Conservation (phyloP, 176 grass and related monocot species). For the Sorghum bicolor region DNA sequence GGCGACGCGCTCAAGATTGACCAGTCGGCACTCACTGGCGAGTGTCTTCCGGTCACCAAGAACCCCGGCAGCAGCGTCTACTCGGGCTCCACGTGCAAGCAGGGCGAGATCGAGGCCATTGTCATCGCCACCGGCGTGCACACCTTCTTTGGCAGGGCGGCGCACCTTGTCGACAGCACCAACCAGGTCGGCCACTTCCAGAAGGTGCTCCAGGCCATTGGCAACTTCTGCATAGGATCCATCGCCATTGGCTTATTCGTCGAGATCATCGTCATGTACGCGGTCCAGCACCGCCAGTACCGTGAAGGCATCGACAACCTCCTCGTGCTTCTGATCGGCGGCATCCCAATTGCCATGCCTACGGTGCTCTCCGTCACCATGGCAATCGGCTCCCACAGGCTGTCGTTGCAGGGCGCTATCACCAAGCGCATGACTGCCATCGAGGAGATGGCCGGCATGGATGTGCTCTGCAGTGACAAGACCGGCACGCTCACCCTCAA, state of each 20-base stretch:
- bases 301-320: slow-evolving; percentile 91
- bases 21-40: slow-evolving; percentile 88
- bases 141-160: slow-evolving; percentile 93
- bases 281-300: slow-evolving; percentile 73
- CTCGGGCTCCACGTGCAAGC: slow-evolving; percentile 94
- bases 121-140: slow-evolving; percentile 87
- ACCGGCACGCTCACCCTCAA: slow-evolving; percentile 89
- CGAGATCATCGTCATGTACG: slow-evolving; percentile 84
- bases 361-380: slow-evolving; percentile 92
- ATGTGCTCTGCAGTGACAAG: slow-evolving; percentile 96
- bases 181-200: slow-evolving; percentile 97
- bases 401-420: slow-evolving; percentile 73
- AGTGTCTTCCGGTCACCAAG: slow-evolving; percentile 72
- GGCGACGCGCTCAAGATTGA: slow-evolving; percentile 89
- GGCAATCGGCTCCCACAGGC: slow-evolving; percentile 81
- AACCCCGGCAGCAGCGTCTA: slow-evolving; percentile 48
- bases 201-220: slow-evolving; percentile 78
- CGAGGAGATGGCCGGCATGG: slow-evolving; percentile 94
- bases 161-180: slow-evolving; percentile 89
- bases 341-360: slow-evolving; percentile 96
- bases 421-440: slow-evolving; percentile 98
- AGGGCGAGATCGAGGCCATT: slow-evolving; percentile 88
- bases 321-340: slow-evolving; percentile 86
- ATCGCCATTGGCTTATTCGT: slow-evolving; percentile 53
- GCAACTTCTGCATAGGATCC: slow-evolving; percentile 83